These are phyloP conservation scores for Oryza meyeriana DNA, from an alignment of 176 grass and related monocot species.

Conservation along the genomic window DNA sequence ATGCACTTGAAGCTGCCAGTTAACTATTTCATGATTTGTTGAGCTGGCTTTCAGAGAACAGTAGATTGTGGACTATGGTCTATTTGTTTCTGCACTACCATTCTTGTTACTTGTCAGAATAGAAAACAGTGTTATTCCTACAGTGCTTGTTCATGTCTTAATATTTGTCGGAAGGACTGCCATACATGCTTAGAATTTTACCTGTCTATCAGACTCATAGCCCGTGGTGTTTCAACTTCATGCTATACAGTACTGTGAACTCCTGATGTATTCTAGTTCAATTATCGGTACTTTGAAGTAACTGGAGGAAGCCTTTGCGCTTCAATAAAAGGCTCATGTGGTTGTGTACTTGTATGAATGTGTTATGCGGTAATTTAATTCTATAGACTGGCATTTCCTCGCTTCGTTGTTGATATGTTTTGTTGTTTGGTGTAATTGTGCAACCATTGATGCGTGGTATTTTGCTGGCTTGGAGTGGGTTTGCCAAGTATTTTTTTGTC, in stretches of 20 bases:
- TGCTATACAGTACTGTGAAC: neutral
- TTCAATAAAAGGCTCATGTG: neutral
- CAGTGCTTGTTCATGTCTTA: neutral
- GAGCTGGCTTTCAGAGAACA: neutral
- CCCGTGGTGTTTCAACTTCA: neutral
- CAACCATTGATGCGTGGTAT: neutral
- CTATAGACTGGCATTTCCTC: neutral
- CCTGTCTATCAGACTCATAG: neutral
- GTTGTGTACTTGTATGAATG: neutral
- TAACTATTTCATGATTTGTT: neutral
- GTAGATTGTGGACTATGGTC: neutral
- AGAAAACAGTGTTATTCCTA: neutral
- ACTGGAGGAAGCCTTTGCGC: neutral
- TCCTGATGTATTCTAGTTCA: neutral
- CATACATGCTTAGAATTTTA: neutral
- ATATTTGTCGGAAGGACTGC: neutral
- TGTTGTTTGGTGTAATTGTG: neutral
- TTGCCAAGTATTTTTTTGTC: too few relatives aligned
- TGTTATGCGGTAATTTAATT: neutral
- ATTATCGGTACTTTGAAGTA: neutral
- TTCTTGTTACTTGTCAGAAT: neutral
- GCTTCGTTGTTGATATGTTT: neutral
- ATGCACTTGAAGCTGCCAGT: neutral
- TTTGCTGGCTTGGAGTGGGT: too few relatives aligned
- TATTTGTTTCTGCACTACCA: neutral